phyloP scores from a whole-genome alignment of 306 rosid species.

The Prunus davidiana region DNA sequence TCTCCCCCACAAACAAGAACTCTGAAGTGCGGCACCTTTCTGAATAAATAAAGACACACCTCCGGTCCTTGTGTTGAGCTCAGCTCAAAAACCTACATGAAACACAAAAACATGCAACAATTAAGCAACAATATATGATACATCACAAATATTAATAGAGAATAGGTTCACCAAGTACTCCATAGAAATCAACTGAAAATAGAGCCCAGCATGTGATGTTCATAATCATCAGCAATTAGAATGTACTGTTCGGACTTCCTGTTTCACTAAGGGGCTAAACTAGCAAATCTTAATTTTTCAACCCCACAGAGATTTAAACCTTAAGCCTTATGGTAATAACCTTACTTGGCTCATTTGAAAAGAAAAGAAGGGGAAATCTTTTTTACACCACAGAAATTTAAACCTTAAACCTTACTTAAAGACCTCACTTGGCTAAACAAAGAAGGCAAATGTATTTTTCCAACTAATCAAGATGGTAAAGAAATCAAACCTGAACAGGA shows the following conservation, averaged over 20 bases:
- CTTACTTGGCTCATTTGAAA: background rate
- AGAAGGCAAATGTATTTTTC: background rate
- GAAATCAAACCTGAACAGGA: slow-evolving; percentile 81
- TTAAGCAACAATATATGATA: background rate
- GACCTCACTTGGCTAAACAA: too few species aligned
- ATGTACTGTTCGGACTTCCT: background rate
- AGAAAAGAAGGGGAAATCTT: background rate
- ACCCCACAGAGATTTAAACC: background rate
- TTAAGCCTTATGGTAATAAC: background rate
- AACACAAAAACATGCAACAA: slow-evolving; percentile 16
- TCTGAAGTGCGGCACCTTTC: slow-evolving; percentile 94
- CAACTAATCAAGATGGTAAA: slow-evolving; percentile 14
- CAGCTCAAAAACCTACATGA: slow-evolving; percentile 74
- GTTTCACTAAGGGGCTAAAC: background rate
- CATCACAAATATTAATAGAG: background rate
- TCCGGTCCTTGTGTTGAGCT: slow-evolving; percentile 90
- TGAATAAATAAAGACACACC: slow-evolving; percentile 77
- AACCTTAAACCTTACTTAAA: too few species aligned
- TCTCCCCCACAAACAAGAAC: slow-evolving; percentile 96
- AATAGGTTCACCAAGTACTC: too few species aligned
- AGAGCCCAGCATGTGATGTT: too few species aligned
- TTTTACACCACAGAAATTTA: too few species aligned
- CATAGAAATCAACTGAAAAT: too few species aligned
- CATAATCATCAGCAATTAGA: background rate
- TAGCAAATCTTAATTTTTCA: background rate